phyloP scores from a whole-genome alignment of 23 red algal species.

The Gracilariopsis chorda region DNA sequence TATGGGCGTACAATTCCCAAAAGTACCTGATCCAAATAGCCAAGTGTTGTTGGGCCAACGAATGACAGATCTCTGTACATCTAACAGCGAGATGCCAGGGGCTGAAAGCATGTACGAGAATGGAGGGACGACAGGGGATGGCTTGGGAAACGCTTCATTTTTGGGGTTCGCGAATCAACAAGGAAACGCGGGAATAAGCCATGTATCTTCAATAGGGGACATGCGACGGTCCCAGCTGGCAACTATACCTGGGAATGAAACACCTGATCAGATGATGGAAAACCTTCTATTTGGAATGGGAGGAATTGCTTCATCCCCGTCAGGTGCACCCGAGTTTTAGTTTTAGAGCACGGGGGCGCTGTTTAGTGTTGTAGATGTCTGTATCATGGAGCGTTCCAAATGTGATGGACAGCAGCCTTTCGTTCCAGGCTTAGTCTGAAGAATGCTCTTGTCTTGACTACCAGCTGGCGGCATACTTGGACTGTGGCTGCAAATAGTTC shows the following conservation, averaged over 20 bases:
- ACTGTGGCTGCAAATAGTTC: slow-evolving; percentile 51
- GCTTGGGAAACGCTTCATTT: neutral
- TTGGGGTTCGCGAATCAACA: neutral
- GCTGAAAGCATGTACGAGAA: neutral
- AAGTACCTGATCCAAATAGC: neutral
- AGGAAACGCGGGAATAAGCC: neutral
- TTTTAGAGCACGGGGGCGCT: neutral
- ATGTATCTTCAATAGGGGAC: neutral
- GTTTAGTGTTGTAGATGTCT: too few relatives aligned
- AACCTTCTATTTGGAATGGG: slow-evolving; percentile 14
- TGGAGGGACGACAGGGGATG: neutral
- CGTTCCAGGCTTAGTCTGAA: slow-evolving; percentile 25
- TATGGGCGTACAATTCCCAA: neutral
- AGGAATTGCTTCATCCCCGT: slow-evolving; percentile 14
- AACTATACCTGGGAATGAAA: neutral
- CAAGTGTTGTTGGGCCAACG: neutral
- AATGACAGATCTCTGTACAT: neutral
- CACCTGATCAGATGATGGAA: slow-evolving; percentile 21
- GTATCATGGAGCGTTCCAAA: slow-evolving; percentile 34
- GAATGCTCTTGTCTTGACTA: slow-evolving; percentile 56
- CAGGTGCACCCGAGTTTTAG: slow-evolving; percentile 17
- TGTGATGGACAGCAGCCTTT: neutral
- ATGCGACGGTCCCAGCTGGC: neutral
- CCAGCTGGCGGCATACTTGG: slow-evolving; percentile 55
- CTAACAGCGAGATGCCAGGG: neutral